Evolutionary conservation across 1,284 basidiomycete genomes (phyloP), one percentile per base, ranked within the genome.

Genomic region (Phenoliferia sp.): DNA sequence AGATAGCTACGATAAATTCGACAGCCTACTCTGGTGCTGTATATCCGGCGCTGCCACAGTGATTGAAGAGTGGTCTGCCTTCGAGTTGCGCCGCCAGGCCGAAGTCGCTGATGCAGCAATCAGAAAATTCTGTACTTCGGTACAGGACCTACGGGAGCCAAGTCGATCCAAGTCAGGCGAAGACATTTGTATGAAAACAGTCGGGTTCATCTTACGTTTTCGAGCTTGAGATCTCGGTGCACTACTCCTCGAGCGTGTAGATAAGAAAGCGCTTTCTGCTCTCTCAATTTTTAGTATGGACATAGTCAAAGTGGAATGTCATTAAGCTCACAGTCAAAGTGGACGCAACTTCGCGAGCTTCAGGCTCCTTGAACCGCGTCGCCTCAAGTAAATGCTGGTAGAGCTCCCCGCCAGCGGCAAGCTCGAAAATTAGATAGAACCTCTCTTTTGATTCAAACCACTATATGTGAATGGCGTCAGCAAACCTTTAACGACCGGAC

Each of bases 351-450:
- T 73, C 72, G 32, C 64, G 58, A 10, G 79, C 79, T 56, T 79
- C 79, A 1, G 63, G 62, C 68, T 80, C 79, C 19, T 76, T 76
- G 61, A 79, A 80, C 5, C 78, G 73, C 26, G 74, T 75, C 10
- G 70, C 67, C 0, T 71, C 66, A 19, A 78, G 71, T 63, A 80
- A 73, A 36, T 79, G 76, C 34, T 80, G 78, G 60, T 80, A 80
- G 33, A 80, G 73, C 66, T 80, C 79, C 16, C 79, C 79, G 28
- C 79, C 79, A 0, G 76, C 76, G 3, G 79, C 79, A 28, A 78
- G 76, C 65, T 80, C 79, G 32, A 80, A 80, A 0, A 80, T 78
- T 60, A 80, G 75, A 63, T 79, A 80, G 70, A 76, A 79, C 74
- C 73, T 71, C 58, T 77, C 75, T 50, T 74, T 75, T 44, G 68